Percentiles rank a stretch among this genome's conserved stretches.
phyloP scores from a whole-genome alignment of 2,329 filamentous ascomycete species.

The Epichloe aotearoae region DNA sequence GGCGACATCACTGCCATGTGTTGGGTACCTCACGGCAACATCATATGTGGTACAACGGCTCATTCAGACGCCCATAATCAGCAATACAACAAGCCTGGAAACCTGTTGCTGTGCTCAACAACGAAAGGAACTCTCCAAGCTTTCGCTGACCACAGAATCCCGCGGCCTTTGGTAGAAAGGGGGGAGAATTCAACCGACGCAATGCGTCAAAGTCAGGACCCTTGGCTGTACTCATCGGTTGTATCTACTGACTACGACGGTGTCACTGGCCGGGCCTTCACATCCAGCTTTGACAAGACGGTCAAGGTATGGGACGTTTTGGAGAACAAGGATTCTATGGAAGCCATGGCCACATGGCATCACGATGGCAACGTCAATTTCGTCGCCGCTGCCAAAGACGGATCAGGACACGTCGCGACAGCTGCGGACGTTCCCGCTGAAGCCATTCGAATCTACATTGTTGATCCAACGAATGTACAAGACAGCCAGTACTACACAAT shows the following conservation, averaged over 20 bases:
- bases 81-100: constrained; percentile 53
- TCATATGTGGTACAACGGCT: constrained; percentile 48
- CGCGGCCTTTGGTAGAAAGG: constrained; percentile 38
- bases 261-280: constrained; percentile 34
- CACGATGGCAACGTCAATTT: constrained; percentile 51
- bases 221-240: constrained; percentile 52
- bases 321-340: constrained; percentile 27
- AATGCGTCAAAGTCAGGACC: constrained; percentile 46
- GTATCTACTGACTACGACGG: constrained; percentile 46
- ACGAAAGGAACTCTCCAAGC: constrained; percentile 30
- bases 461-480: constrained; percentile 24
- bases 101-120: constrained; percentile 42
- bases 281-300: constrained; percentile 47
- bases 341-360: constrained; percentile 32
- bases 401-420: constrained; percentile 39
- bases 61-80: constrained; percentile 51
- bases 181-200: constrained; percentile 40
- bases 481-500: constrained; percentile 24
- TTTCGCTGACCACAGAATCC: constrained; percentile 43
- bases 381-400: constrained; percentile 38
- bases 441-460: constrained; percentile 44
- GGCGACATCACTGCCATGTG: constrained; percentile 46
- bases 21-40: constrained; percentile 40
- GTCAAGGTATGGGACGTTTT: constrained; percentile 45
- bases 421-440: constrained; percentile 40